Conservation (phyloP, 352 stramenopile genomes). For the Phytophthora ohioensis region DNA sequence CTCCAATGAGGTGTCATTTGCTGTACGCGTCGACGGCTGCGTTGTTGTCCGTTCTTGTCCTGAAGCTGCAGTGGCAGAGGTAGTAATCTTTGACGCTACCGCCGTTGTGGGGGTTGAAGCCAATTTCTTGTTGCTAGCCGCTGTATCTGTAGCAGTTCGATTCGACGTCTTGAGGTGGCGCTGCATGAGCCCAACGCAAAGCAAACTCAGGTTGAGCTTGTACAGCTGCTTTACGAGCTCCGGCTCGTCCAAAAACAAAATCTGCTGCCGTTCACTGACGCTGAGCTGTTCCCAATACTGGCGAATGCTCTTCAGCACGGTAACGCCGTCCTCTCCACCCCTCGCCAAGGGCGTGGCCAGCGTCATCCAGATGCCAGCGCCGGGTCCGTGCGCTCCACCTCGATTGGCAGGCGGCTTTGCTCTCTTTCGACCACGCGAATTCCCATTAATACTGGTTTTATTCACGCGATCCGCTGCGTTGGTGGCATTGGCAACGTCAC, state of each 20-base stretch:
- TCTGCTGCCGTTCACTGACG: slow-evolving; percentile 70
- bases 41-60: slow-evolving; percentile 15
- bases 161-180: slow-evolving; percentile 73
- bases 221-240: slow-evolving; percentile 90
- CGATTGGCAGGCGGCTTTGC: slow-evolving; percentile 39
- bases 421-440: slow-evolving; percentile 47
- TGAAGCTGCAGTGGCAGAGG: not conserved
- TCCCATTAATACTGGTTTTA: not conserved
- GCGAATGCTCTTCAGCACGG: slow-evolving; percentile 46
- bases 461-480: slow-evolving; percentile 8
- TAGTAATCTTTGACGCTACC: not conserved
- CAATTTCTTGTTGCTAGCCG: slow-evolving; percentile 15
- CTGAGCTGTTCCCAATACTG: slow-evolving; percentile 77
- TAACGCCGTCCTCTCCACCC: slow-evolving; percentile 22
- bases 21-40: slow-evolving; percentile 19
- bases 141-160: slow-evolving; percentile 14
- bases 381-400: slow-evolving; percentile 13
- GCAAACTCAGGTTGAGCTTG: slow-evolving; percentile 86
- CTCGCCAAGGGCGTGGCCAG: slow-evolving; percentile 26
- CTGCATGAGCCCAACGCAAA: slow-evolving; percentile 88
- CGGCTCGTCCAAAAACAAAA: slow-evolving; percentile 82
- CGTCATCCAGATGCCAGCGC: slow-evolving; percentile 34
- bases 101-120: not conserved
- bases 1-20: slow-evolving; percentile 44
- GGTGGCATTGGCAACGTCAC: slow-evolving; percentile 5